A percentile compares a stretch with the other conserved stretches of the same genome.
These are phyloP conservation scores for Albatrellus sp. DNA, from an alignment of 1,284 basidiomycete genomes.

Conservation along the genomic window DNA sequence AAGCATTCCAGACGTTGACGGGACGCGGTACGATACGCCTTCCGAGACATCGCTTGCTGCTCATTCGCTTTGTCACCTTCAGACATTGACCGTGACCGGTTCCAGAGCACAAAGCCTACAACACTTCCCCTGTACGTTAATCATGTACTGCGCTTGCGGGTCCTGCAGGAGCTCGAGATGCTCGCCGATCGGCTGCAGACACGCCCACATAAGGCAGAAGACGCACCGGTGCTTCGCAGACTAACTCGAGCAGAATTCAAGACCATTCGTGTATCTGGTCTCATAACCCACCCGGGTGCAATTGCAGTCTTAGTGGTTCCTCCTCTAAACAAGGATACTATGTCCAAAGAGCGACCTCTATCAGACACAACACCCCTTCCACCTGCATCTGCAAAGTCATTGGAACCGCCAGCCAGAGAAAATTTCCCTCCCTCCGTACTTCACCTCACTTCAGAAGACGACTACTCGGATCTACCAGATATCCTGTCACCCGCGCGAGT, in stretches of 20 bases:
- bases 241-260: conserved; percentile 51
- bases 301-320: conserved; percentile 57
- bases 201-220: conserved; percentile 12
- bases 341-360: conserved; percentile 30
- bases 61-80: conserved; percentile 21
- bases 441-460: conserved; percentile 15
- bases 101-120: conserved; percentile 14
- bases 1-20: conserved; percentile 24
- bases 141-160: conserved; percentile 55
- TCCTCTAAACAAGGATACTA: conserved; percentile 45
- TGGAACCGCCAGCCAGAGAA: conserved; percentile 1
- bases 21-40: conserved; percentile 20
- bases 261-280: conserved; percentile 30
- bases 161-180: conserved; percentile 61
- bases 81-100: conserved; percentile 14
- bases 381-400: neutral
- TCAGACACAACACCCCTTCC: conserved; percentile 31
- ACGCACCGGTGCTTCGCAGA: conserved; percentile 37
- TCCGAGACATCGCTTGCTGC: conserved; percentile 14
- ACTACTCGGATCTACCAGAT: conserved; percentile 14
- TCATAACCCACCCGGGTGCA: conserved; percentile 38
- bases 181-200: conserved; percentile 31
- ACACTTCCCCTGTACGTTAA: conserved; percentile 36
- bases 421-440: conserved; percentile 28
- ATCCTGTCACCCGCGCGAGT: conserved; percentile 30